A percentile compares a stretch with the other conserved stretches of the same genome.
These are phyloP conservation scores for Apostasia ramifera DNA, from an alignment of 106 monocot genomes.

Conservation along the genomic window DNA sequence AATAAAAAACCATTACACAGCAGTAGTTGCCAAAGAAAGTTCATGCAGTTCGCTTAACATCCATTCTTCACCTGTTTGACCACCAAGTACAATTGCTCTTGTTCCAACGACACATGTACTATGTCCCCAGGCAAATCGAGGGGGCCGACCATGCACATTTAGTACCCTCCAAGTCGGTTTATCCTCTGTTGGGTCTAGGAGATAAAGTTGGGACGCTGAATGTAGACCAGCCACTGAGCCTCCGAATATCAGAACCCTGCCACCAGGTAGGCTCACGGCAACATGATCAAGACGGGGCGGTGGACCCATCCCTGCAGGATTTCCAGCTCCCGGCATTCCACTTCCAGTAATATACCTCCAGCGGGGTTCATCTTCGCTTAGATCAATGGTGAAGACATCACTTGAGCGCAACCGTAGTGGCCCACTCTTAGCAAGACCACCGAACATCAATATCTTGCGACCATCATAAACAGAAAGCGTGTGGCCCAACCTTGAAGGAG, in stretches of 20 bases:
- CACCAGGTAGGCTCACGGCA: constrained; percentile 75
- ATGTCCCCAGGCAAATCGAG: constrained; percentile 96
- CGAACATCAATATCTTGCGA: constrained; percentile 88
- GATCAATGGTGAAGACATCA: constrained; percentile 89
- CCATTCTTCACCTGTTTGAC: constrained; percentile 97
- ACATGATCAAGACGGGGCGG: constrained; percentile 97
- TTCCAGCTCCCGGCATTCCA: constrained; percentile 92
- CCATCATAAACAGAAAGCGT: constrained; percentile 76
- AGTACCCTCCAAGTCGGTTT: constrained; percentile 88
- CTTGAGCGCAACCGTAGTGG: constrained; percentile 78
- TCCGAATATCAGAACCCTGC: constrained; percentile 89
- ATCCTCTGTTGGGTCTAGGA: constrained; percentile 86
- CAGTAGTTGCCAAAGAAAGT: constrained; percentile 47
- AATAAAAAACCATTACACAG: constrained; percentile 3
- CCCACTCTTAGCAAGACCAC: constrained; percentile 91
- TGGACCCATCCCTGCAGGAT: constrained; percentile 73
- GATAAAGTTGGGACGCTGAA: constrained; percentile 91
- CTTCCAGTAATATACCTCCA: constrained; percentile 91
- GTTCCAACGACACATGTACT: constrained; percentile 93
- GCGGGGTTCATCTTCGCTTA: constrained; percentile 67
- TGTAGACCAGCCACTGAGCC: constrained; percentile 94
- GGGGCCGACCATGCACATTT: constrained; percentile 82
- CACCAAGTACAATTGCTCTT: constrained; percentile 76
- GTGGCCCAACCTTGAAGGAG: constrained; percentile 92
- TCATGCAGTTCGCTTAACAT: constrained; percentile 88